A percentile compares a stretch with the other conserved stretches of the same genome.
Evolutionary conservation across 192 early-diverging fungal genomes (phyloP).

Genomic region (Phycomyces blakesleeanus): DNA sequence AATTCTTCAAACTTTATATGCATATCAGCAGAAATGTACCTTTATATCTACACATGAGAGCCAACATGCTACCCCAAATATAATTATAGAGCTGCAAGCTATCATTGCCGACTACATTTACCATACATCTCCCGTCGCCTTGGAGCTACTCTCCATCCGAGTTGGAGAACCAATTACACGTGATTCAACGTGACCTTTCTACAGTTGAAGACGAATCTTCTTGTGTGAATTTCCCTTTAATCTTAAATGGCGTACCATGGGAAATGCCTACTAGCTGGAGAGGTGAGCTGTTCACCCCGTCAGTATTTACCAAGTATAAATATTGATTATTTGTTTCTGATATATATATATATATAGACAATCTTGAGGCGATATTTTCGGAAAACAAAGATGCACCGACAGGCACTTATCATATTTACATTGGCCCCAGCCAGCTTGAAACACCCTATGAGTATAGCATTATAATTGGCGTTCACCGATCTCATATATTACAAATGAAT

Average conservation of each 20-base stretch:
- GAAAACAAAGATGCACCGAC: background rate
- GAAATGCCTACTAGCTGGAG: background rate
- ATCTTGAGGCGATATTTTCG: background rate
- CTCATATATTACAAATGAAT: background rate
- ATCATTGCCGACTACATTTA: slow-evolving; percentile 24
- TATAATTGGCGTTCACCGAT: background rate
- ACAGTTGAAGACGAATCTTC: background rate
- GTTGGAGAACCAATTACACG: slow-evolving; percentile 6
- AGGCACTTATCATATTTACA: background rate
- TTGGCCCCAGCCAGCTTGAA: background rate
- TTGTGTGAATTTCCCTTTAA: slow-evolving; percentile 22
- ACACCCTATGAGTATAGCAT: background rate
- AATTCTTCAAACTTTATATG: background rate
- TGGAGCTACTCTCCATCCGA: background rate
- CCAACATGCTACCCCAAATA: background rate
- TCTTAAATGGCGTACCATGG: slow-evolving; percentile 19
- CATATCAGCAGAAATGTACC: background rate
- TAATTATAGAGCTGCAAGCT: slow-evolving; percentile 30
- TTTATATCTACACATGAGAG: background rate
- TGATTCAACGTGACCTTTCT: background rate
- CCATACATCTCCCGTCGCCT: slow-evolving; percentile 14
- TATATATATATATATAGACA: background rate
- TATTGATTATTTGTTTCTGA: too few species aligned
- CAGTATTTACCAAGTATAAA: background rate
- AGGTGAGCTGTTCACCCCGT: background rate